Evolutionary conservation across 495 filamentous ascomycete species (phyloP), one percentile per base, ranked within the genome.

Genomic region (Hypoxylon intermedium): DNA sequence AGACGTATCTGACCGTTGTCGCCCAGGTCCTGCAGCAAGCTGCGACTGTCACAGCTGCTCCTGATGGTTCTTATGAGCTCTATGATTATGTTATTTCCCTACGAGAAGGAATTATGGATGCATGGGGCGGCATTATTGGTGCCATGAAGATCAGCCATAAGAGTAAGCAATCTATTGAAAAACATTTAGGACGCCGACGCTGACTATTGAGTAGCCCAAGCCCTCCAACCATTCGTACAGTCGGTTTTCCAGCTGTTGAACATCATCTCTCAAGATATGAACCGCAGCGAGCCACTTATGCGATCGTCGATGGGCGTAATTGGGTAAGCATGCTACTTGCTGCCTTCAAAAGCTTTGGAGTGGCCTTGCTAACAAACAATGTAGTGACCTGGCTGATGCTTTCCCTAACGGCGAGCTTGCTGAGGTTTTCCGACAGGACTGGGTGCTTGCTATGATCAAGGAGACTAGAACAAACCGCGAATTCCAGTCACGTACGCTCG

Each of bases 101-200:
- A 45, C 86, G 94, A 52, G 94, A 98, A 71, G 94, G 93, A 66
- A 96, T 98, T 54, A 96, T 97, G 90, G 94, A 98, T 83, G 94
- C 94, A 12, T 98, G 96, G 91, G 92, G 90, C 70, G 94, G 94
- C 67, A 92, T 93, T 41, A 89, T 98, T 58, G 84, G 92, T 70
- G 91, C 94, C 26, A 89, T 97, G 86, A 96, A 93, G 83, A 75
- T 81, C 42, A 87, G 79, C 42, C 82, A 82, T 74, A 92, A 92
- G 74, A 83, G 88, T 92, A 74, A 72, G 85, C 75, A 9, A 16
- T 41, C 13, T 46, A 9, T 5, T 3, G n/a, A 15, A 21, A 18
- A 34, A 21, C 5, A 9, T 50, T 15, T 28, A 30, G 13, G 47
- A 12, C 53, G 4, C 31, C 6, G 7, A 40, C 48, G 65, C 64